Conservation (phyloP, 257 asterid species). For the Leonotis leonurus region DNA sequence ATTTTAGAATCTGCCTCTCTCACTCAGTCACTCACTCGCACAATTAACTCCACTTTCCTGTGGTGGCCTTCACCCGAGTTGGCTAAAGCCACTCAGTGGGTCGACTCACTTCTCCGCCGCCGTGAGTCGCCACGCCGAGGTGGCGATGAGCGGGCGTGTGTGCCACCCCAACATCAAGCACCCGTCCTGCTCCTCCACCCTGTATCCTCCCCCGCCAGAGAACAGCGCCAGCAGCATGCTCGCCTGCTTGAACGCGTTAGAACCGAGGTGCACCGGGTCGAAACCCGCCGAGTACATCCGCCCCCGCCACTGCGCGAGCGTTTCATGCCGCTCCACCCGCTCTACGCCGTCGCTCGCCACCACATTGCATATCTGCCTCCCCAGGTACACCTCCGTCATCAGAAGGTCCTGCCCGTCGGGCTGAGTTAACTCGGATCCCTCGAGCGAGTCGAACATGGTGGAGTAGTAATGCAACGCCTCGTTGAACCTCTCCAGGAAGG, state of each 20-base stretch:
- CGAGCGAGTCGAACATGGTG: slow-evolving; percentile 85
- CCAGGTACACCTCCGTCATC: slow-evolving; percentile 77
- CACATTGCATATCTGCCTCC: slow-evolving; percentile 82
- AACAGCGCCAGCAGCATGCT: slow-evolving; percentile 70
- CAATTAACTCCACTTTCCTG: slow-evolving; percentile 14
- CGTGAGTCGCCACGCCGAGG: slow-evolving; percentile 77
- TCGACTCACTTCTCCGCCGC: slow-evolving; percentile 21
- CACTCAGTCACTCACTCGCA: slow-evolving; percentile 11
- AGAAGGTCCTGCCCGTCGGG: slow-evolving; percentile 42
- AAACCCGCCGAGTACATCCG: slow-evolving; percentile 61
- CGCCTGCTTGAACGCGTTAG: slow-evolving; percentile 88
- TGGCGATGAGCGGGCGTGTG: slow-evolving; percentile 68
- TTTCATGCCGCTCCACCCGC: slow-evolving; percentile 78
- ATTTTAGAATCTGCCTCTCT: slow-evolving; percentile 33
- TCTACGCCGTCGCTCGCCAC: slow-evolving; percentile 79
- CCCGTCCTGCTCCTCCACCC: slow-evolving; percentile 77
- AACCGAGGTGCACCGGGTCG: slow-evolving; percentile 61
- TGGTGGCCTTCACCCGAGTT: slow-evolving; percentile 17
- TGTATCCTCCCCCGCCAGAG: slow-evolving; percentile 74
- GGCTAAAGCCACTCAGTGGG: slow-evolving; percentile 10
- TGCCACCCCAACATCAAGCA: slow-evolving; percentile 90
- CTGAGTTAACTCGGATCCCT: slow-evolving; percentile 51
- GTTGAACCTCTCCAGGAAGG: slow-evolving; percentile 64
- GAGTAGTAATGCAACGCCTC: slow-evolving; percentile 84
- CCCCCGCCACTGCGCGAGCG: slow-evolving; percentile 63